These are phyloP conservation scores for Plasmodium gonderi DNA, from an alignment of 169 alveolate genomes.

Conservation along the genomic window DNA sequence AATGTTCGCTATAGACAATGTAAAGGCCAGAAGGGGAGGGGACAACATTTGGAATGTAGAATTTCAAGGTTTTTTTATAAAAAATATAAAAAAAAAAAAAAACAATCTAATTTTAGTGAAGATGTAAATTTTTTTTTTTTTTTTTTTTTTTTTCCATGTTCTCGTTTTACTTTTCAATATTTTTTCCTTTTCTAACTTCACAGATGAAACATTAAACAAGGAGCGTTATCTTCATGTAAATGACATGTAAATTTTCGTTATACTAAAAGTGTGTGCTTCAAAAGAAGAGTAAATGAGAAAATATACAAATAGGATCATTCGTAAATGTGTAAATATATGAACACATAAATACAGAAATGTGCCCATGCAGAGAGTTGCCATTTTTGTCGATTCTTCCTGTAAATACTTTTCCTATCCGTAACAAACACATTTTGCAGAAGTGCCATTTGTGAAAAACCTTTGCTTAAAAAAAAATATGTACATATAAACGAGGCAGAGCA, in stretches of 20 bases:
- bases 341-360: not conserved
- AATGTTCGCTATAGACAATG: slow-evolving; percentile 15
- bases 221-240: slow-evolving; percentile 70
- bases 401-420: not conserved
- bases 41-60: slow-evolving; percentile 61
- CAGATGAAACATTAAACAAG: slow-evolving; percentile 37
- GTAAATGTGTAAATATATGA: not conserved
- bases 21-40: slow-evolving; percentile 59
- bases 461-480: slow-evolving; percentile 53
- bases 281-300: too few species aligned
- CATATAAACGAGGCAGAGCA: slow-evolving; percentile 64
- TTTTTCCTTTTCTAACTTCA: slow-evolving; percentile 8
- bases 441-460: slow-evolving; percentile 62
- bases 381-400: not conserved
- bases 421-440: slow-evolving; percentile 15
- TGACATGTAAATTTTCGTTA: slow-evolving; percentile 36
- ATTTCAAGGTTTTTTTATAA: slow-evolving; percentile 53
- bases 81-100: not conserved
- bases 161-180: not conserved
- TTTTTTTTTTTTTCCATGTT: not conserved
- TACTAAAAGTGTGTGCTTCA: not conserved
- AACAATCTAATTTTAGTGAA: not conserved
- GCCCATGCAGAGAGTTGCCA: not conserved
- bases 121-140: not conserved
- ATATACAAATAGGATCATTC: not conserved